Conservation (phyloP, 345 rosid species). For the Camelina hispida region DNA sequence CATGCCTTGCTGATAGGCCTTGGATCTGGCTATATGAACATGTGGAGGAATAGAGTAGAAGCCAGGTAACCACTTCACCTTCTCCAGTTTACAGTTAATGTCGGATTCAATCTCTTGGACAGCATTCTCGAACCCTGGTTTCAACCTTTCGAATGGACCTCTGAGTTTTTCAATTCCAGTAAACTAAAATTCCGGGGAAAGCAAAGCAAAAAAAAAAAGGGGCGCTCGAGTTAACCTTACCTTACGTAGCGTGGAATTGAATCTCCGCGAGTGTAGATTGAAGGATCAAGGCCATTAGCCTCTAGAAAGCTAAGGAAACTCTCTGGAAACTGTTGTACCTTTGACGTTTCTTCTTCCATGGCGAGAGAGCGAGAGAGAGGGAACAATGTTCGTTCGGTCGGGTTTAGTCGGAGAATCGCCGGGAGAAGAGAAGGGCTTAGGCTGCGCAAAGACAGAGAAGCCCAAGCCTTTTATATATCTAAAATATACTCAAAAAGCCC, state of each 20-base stretch:
- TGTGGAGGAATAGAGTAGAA: slow-evolving; percentile 79
- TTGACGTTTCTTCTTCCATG: slow-evolving; percentile 57
- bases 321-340: slow-evolving; percentile 62
- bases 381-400: neutral
- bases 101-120: slow-evolving; percentile 66
- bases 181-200: neutral
- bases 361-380: neutral
- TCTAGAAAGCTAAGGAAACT: slow-evolving; percentile 66
- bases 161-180: slow-evolving; percentile 4
- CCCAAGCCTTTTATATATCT: slow-evolving; percentile 2
- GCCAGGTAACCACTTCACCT: slow-evolving; percentile 71
- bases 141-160: slow-evolving; percentile 58
- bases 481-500: slow-evolving; percentile 11
- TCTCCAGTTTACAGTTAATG: slow-evolving; percentile 66
- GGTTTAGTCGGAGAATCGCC: neutral
- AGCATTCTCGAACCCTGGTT: slow-evolving; percentile 64
- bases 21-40: slow-evolving; percentile 74
- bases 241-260: slow-evolving; percentile 84
- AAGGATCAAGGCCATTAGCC: slow-evolving; percentile 72
- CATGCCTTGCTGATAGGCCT: slow-evolving; percentile 74
- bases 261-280: slow-evolving; percentile 59
- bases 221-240: slow-evolving; percentile 57
- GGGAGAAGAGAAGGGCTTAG: neutral
- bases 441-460: neutral
- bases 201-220: neutral